phyloP scores from a whole-genome alignment of 179 eudicot species.

The Nepenthes alata region DNA sequence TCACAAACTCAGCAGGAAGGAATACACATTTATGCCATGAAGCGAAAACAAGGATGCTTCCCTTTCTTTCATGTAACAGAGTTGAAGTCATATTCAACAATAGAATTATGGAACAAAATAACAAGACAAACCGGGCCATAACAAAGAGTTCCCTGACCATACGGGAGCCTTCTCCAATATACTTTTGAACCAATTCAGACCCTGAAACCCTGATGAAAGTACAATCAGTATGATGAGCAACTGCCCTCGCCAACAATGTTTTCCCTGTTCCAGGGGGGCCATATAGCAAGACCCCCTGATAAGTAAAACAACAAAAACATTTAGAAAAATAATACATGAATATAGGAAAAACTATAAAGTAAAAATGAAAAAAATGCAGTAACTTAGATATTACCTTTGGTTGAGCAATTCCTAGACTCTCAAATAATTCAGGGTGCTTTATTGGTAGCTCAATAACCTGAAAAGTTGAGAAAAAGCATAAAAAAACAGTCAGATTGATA shows the following conservation, averaged over 20 bases:
- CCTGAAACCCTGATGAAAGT: constrained; percentile 89
- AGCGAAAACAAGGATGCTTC: no score
- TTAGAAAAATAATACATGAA: no score
- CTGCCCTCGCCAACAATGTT: constrained; percentile 78
- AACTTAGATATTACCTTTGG: constrained; percentile 47
- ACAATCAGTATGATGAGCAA: constrained; percentile 83
- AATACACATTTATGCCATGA: no score
- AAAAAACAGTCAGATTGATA: background rate
- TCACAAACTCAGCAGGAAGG: no score
- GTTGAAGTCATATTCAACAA: background rate
- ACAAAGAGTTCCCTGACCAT: constrained; percentile 94
- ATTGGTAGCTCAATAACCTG: constrained; percentile 93
- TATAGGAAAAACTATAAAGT: no score
- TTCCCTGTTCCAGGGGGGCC: constrained; percentile 96
- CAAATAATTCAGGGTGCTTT: constrained; percentile 84
- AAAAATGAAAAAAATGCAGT: no score
- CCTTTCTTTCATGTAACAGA: background rate
- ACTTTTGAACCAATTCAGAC: constrained; percentile 86
- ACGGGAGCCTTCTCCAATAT: constrained; percentile 87
- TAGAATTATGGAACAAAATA: background rate
- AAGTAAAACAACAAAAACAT: background rate
- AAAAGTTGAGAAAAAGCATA: constrained; percentile 4
- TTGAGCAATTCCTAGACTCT: constrained; percentile 90
- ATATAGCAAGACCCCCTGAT: constrained; percentile 74
- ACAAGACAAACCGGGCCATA: constrained; percentile 69